Conservation (phyloP, 768 basidiomycete species). For the Polyporus arcularius region DNA sequence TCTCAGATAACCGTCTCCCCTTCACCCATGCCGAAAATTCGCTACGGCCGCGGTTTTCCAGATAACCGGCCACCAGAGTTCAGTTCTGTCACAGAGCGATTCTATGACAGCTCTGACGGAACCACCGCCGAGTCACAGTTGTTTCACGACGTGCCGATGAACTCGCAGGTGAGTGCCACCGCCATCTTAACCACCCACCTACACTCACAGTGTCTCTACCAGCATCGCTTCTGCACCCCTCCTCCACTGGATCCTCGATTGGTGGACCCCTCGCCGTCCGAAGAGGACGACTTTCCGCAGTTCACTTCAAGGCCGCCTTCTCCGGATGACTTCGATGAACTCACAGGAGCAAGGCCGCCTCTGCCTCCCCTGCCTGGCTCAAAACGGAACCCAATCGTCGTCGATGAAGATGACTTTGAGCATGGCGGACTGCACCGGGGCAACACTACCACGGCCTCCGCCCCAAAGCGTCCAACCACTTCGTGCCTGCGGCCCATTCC, state of each 20-base stretch:
- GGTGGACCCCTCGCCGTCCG: background rate
- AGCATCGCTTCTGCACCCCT: slow-evolving; percentile 17
- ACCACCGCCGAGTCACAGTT: background rate
- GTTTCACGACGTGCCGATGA: slow-evolving; percentile 14
- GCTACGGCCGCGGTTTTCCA: background rate
- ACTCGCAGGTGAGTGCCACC: slow-evolving; percentile 3
- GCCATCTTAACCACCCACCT: background rate
- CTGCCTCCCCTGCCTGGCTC: background rate
- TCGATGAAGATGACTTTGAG: slow-evolving; percentile 6
- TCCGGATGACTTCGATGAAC: slow-evolving; percentile 1
- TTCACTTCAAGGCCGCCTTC: background rate
- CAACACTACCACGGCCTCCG: background rate
- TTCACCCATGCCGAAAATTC: background rate
- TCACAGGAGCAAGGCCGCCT: background rate
- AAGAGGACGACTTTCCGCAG: slow-evolving; percentile 9
- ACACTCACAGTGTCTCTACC: background rate
- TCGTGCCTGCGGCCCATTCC: background rate
- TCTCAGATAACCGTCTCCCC: background rate
- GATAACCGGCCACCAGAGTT: too few relatives aligned
- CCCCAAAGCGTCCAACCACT: too few relatives aligned
- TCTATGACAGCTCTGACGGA: background rate
- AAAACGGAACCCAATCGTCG: slow-evolving; percentile 3
- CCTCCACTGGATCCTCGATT: slow-evolving; percentile 11
- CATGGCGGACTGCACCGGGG: background rate
- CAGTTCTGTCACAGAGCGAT: too few relatives aligned